Conservation (phyloP, 176 grass and related monocot genomes). For the Oryza meyeriana region DNA sequence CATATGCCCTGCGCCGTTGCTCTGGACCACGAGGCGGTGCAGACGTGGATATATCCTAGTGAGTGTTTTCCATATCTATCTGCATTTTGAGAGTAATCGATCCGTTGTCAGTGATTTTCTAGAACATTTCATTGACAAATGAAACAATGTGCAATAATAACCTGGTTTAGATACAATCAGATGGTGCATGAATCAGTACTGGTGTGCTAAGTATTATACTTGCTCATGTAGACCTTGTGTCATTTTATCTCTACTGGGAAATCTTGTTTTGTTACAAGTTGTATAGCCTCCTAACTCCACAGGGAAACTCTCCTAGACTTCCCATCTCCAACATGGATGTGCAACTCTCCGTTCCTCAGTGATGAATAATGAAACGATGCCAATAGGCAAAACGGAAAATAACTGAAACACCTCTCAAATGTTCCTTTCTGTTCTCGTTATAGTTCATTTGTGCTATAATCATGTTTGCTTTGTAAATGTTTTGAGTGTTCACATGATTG, state of each 20-base stretch:
- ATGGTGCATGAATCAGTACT: not conserved
- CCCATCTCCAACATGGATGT: not conserved
- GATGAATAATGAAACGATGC: not conserved
- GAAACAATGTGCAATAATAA: not conserved
- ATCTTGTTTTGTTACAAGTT: not conserved
- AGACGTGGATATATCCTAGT: slow-evolving; percentile 96
- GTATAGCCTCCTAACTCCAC: not conserved
- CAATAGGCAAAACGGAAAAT: slow-evolving; percentile 12
- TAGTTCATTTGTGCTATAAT: slow-evolving; percentile 17
- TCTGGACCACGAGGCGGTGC: slow-evolving; percentile 64
- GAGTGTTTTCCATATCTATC: not conserved
- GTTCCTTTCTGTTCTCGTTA: slow-evolving; percentile 15
- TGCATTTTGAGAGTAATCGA: not conserved
- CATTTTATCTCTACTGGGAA: slow-evolving; percentile 13
- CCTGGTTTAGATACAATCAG: not conserved
- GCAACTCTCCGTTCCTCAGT: slow-evolving; percentile 6
- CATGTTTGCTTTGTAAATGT: slow-evolving; percentile 10
- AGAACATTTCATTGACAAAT: not conserved
- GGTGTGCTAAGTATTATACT: not conserved
- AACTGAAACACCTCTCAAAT: not conserved
- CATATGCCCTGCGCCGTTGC: slow-evolving; percentile 22
- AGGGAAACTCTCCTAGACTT: not conserved
- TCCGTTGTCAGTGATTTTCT: not conserved
- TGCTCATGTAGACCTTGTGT: not conserved
- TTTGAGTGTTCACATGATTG: not conserved